Evolutionary conservation across 2,329 filamentous ascomycete genomes (phyloP).

Genomic region (Sporothrix curviconia): DNA sequence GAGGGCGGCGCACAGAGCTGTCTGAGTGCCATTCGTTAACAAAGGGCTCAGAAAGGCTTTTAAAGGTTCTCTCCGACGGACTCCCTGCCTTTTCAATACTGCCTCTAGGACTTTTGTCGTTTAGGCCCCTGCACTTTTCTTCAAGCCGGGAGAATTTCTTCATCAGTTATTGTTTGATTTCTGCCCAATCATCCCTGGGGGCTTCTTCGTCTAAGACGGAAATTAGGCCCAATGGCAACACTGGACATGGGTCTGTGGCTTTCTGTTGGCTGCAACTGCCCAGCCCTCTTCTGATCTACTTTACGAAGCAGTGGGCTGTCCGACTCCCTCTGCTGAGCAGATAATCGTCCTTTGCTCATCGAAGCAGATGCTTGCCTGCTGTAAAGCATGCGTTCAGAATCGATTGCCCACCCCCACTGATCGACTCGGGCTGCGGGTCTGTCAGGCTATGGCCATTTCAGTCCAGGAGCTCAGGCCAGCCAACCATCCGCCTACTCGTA

Average conservation of each 20-base stretch:
- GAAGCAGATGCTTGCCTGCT: too few species aligned
- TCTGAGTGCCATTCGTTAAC: too few species aligned
- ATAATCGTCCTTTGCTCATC: too few species aligned
- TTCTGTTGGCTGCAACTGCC: conserved; percentile 29
- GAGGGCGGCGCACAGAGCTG: too few species aligned
- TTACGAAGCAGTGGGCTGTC: conserved; percentile 7
- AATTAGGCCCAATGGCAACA: conserved; percentile 33
- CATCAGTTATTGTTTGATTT: background rate
- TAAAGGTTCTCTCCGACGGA: too few species aligned
- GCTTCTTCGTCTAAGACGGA: conserved; percentile 27
- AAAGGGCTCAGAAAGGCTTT: too few species aligned
- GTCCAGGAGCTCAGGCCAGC: background rate
- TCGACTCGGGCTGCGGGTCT: conserved; percentile 16
- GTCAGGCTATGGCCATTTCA: too few species aligned
- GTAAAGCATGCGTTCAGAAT: background rate
- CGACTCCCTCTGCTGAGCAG: background rate
- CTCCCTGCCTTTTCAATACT: too few species aligned
- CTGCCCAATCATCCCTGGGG: conserved; percentile 32
- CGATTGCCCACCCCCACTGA: conserved; percentile 17
- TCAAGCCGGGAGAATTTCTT: too few species aligned
- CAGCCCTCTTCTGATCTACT: background rate
- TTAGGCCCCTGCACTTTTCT: too few species aligned
- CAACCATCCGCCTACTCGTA: conserved; percentile 11
- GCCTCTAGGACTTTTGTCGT: too few species aligned
- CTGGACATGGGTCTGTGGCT: conserved; percentile 21